phyloP scores from a whole-genome alignment of 371 early-diverging fungal species.

The Umbelopsis sp. region DNA sequence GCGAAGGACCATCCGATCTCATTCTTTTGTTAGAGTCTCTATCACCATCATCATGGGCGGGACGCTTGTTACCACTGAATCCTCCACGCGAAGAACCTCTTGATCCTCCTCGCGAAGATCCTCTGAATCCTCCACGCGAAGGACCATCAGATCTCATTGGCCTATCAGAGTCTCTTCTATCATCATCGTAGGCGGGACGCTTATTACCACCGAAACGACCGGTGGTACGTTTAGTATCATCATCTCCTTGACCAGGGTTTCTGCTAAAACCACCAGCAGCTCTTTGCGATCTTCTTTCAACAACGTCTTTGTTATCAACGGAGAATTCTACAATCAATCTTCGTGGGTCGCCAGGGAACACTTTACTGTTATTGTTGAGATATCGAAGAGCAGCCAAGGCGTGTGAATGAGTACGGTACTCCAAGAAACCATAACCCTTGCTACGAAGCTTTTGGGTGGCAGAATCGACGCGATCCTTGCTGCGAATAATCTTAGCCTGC shows the following conservation, averaged over 20 bases:
- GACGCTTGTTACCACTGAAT: neutral
- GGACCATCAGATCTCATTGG: neutral
- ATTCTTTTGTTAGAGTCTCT: neutral
- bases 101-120: no score
- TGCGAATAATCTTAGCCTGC: conserved; percentile 87
- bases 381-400: conserved; percentile 90
- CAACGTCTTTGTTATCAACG: conserved; percentile 84
- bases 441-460: conserved; percentile 67
- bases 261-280: conserved; percentile 19
- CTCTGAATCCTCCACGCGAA: neutral
- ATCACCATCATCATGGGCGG: neutral
- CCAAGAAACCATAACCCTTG: conserved; percentile 94
- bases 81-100: no score
- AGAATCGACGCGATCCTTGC: conserved; percentile 77
- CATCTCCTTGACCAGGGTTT: neutral
- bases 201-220: neutral
- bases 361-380: conserved; percentile 84
- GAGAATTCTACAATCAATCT: conserved; percentile 89
- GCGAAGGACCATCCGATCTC: neutral
- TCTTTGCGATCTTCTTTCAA: conserved; percentile 70
- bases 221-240: neutral
- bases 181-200: neutral
- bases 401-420: conserved; percentile 84
- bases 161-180: neutral
- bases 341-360: conserved; percentile 61